These are phyloP conservation scores for Rosellinia necatrix DNA, from an alignment of 2,329 filamentous ascomycete species.

Conservation along the genomic window DNA sequence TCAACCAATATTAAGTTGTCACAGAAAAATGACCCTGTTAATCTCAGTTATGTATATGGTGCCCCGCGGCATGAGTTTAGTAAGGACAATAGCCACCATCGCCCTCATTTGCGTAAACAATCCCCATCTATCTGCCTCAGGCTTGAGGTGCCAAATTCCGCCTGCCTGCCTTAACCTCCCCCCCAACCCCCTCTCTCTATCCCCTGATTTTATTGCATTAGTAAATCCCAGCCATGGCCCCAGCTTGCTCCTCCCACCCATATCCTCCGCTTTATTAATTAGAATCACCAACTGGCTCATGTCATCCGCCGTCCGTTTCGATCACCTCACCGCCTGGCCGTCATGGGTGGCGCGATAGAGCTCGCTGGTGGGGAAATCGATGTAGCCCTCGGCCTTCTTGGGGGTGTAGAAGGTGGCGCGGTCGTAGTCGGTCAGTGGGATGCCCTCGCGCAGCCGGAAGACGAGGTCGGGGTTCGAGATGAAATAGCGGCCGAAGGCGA, in stretches of 20 bases:
- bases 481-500: conserved; percentile 55
- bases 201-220: not conserved
- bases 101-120: no score
- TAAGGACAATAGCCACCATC: no score
- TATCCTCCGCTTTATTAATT: not conserved
- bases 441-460: conserved; percentile 48
- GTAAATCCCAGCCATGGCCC: not conserved
- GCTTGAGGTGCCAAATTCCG: no score
- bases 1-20: no score
- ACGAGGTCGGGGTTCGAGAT: conserved; percentile 55
- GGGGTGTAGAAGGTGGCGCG: conserved; percentile 49
- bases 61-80: no score
- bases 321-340: not conserved
- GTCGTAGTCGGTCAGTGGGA: conserved; percentile 51
- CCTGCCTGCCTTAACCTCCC: no score
- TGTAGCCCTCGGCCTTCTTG: conserved; percentile 28
- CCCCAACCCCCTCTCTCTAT: no score
- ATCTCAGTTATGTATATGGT: no score
- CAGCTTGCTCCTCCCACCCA: not conserved
- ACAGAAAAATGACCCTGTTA: no score
- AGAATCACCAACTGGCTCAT: no score
- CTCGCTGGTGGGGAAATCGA: conserved; percentile 31
- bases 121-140: no score
- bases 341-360: conserved; percentile 7
- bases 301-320: not conserved